Base-by-base conservation (phyloP, 352 stramenopile genomes). In the Aphanomyces invadans region DNA sequence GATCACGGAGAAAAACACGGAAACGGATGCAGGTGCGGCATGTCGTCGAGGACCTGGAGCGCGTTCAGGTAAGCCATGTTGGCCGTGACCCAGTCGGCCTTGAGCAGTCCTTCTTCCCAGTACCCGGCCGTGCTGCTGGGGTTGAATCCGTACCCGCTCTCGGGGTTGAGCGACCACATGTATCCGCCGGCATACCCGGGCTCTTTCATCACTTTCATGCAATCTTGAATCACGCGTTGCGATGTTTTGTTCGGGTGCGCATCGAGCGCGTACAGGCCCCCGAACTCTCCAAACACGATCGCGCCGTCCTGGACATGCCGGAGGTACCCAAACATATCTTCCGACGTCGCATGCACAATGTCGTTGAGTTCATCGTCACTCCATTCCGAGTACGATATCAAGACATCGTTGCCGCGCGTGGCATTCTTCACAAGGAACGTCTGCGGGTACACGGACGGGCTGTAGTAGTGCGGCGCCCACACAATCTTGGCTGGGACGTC, bases 131-230 rank as follows among this genome's bases (percentile, higher is more conserved):
- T 85, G 62, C 87, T 77, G 12, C 79, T 78, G 0, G 81, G 81
- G 55, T 89, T 89, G 73, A 73, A 88, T 63, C 82, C 73, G 70
- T 89, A 89, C 45, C 75, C 81, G 72, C 78, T 86, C 70, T 89
- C 81, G 0, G 81, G 81, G 51, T 89, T 89, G 1, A 89, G 70
- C 9, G 79, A 85, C 81, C 81, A 89, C 78, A 89, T 86, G 70
- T 88, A 89, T 3, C 78, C 80, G n/a, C 81, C 81, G 0, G 76
- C 78, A 38, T 85, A 82, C 0, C 70, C 71, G 0, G 70, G 62
- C 51, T 80, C 70, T 2, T 88, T 39, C 73, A 86, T 86, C 2
- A 79, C 56, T 11, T 88, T 67, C 31, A 89, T 83, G 19, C 77
- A 81, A 19, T 82, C 77, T 46, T 92, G 77, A 0, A 76, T 84